phyloP scores from a whole-genome alignment of 352 stramenopile species.

The Globisporangium viniferum region DNA sequence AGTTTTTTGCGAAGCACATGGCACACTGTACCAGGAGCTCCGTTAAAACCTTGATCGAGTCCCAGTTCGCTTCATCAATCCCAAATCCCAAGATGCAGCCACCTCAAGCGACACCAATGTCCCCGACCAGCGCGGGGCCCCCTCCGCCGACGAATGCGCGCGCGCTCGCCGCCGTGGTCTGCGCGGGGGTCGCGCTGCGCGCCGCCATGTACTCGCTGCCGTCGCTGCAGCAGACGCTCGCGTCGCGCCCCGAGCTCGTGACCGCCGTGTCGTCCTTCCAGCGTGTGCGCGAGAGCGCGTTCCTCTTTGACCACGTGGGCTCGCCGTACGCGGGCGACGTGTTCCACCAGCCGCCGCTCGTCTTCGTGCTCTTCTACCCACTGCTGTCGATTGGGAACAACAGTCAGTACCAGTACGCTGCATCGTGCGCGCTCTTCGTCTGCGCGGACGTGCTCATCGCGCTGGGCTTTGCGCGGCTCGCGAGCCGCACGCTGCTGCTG shows the following conservation, averaged over 20 bases:
- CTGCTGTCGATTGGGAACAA: slow-evolving; percentile 5
- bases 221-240: slow-evolving; percentile 35
- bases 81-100: neutral
- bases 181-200: slow-evolving; percentile 36
- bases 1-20: neutral
- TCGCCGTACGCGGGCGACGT: slow-evolving; percentile 75
- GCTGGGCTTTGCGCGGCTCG: slow-evolving; percentile 54
- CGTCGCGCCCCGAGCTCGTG: slow-evolving; percentile 57
- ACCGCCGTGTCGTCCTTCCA: slow-evolving; percentile 61
- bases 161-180: slow-evolving; percentile 22
- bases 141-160: slow-evolving; percentile 2
- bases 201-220: slow-evolving; percentile 33
- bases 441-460: slow-evolving; percentile 54
- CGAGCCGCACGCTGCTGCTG: slow-evolving; percentile 32
- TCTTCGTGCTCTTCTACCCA: slow-evolving; percentile 67
- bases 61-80: neutral
- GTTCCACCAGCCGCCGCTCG: slow-evolving; percentile 80
- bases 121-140: neutral
- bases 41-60: neutral
- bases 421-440: slow-evolving; percentile 42
- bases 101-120: neutral
- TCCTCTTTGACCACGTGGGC: slow-evolving; percentile 39
- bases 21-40: neutral
- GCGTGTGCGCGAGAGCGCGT: slow-evolving; percentile 58
- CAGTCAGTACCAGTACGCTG: slow-evolving; percentile 24